Evolutionary conservation across 306 rosid genomes (phyloP), one percentile per base, ranked within the genome.

Genomic region (Heteromeles arbutifolia): DNA sequence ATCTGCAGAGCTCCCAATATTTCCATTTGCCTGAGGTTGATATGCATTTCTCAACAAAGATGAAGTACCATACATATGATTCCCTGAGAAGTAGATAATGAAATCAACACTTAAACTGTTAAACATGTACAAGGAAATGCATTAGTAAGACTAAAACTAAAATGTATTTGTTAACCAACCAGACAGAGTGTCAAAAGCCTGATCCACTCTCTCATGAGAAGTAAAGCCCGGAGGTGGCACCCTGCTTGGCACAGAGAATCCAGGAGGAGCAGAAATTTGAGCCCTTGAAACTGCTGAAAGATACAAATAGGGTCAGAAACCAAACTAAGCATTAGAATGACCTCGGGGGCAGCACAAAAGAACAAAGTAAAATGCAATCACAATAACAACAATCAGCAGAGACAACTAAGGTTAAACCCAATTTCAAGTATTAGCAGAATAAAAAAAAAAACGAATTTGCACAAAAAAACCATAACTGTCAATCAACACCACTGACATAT

Each of bases 191-290:
- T 91, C 97, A 87, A 80, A 87, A 64, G 86, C 81, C 25, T 83
- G 93, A 67, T 86, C 93, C 66, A 75, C 70, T 85, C 98, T 91
- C 82, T 88, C 92, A 45, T 85, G 89, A 77, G 97, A 86, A 32
- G 93, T 82, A 78, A 91, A 94, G 45, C 98, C 98, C 0, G 97
- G 98, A 7, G 92, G 97, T 1, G 97, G 98, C 41, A 86, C 87
- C 87, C 94, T 78, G 81, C 83, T 88, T 41, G 96, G 93, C 74
- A 84, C 85, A 17, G 96, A 87, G 81, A 94, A 94, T 37, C 98
- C 97, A 48, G 97, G 98, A 10, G 98, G 97, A 5, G 88, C 98
- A 10, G 96, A 88, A 31, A 86, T 69, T 76, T 90, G 98, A 75
- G 93, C 83, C 85, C 97, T 90, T 19, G 97, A 77, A 84, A 72